Conservation (phyloP, 345 rosid genomes). For the Lumnitzera littorea region DNA sequence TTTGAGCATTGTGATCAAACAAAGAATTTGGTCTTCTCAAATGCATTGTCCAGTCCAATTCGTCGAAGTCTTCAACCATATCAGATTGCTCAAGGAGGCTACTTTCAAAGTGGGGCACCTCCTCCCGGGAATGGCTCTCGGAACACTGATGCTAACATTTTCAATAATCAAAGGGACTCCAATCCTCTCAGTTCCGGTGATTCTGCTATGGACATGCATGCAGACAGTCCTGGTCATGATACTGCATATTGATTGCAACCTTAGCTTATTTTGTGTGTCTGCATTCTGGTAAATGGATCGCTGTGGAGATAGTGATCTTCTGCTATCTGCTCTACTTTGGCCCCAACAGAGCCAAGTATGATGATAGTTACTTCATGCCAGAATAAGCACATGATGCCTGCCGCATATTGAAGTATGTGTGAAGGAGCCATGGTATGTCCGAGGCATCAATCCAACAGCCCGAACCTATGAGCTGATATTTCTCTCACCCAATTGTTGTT, state of each 20-base stretch:
- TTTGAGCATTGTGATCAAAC: slow-evolving; percentile 58
- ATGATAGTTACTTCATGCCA: too few relatives aligned
- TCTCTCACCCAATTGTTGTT: too few relatives aligned
- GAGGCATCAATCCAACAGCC: too few relatives aligned
- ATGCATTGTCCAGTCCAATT: slow-evolving; percentile 73
- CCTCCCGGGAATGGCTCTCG: slow-evolving; percentile 35
- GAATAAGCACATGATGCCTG: too few relatives aligned
- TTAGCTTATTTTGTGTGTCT: too few relatives aligned
- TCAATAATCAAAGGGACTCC: slow-evolving; percentile 54
- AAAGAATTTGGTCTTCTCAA: slow-evolving; percentile 76
- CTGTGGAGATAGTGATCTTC: too few relatives aligned
- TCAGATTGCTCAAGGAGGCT: slow-evolving; percentile 63
- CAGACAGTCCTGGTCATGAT: slow-evolving; percentile 29
- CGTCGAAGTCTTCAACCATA: slow-evolving; percentile 67
- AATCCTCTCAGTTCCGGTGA: slow-evolving; percentile 62
- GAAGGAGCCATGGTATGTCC: too few relatives aligned
- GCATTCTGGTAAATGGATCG: too few relatives aligned
- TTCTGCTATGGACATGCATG: slow-evolving; percentile 86
- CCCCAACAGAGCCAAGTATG: too few relatives aligned
- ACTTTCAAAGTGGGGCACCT: slow-evolving; percentile 25
- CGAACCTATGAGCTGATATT: too few relatives aligned
- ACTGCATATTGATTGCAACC: slow-evolving; percentile 12
- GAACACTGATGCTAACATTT: slow-evolving; percentile 29
- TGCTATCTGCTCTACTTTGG: too few relatives aligned
- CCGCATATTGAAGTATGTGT: too few relatives aligned